A percentile compares a stretch with the other conserved stretches of the same genome.
These are phyloP conservation scores for Thalassiosira profunda DNA, from an alignment of 108 stramenopile species.

Conservation along the genomic window DNA sequence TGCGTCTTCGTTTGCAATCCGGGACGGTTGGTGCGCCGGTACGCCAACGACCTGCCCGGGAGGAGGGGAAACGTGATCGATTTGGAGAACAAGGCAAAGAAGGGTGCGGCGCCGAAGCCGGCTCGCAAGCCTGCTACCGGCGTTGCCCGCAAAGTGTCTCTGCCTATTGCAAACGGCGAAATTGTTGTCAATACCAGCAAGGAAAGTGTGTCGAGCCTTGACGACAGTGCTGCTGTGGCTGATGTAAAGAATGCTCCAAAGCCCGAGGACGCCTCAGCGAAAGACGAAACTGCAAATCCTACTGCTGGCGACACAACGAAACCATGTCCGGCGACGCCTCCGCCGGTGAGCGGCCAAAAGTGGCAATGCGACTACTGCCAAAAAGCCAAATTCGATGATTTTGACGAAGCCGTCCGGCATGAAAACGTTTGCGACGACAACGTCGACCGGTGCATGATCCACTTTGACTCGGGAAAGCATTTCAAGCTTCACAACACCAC, in stretches of 20 bases:
- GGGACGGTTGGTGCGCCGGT: conserved; percentile 21
- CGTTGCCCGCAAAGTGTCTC: neutral
- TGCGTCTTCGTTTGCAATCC: conserved; percentile 33
- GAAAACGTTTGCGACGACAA: conserved; percentile 30
- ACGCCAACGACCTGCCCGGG: conserved; percentile 1
- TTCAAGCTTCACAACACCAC: conserved; percentile 38
- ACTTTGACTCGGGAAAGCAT: conserved; percentile 49
- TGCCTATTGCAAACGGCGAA: too few relatives aligned
- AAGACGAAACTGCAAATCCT: neutral
- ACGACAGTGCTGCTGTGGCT: neutral
- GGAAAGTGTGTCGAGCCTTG: neutral
- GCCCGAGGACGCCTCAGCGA: neutral
- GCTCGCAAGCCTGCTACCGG: neutral
- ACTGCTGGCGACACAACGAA: neutral
- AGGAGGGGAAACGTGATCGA: neutral
- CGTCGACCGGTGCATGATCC: conserved; percentile 36
- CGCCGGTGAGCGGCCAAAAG: too few relatives aligned
- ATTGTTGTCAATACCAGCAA: neutral
- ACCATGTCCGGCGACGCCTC: too few relatives aligned
- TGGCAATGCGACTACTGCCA: conserved; percentile 35
- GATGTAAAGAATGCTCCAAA: neutral
- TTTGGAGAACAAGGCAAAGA: neutral
- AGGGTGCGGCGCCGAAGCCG: neutral
- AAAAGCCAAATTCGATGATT: neutral
- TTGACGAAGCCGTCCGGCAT: conserved; percentile 16